phyloP scores from a whole-genome alignment of 441 rosid species.

The Omphalea diandra region DNA sequence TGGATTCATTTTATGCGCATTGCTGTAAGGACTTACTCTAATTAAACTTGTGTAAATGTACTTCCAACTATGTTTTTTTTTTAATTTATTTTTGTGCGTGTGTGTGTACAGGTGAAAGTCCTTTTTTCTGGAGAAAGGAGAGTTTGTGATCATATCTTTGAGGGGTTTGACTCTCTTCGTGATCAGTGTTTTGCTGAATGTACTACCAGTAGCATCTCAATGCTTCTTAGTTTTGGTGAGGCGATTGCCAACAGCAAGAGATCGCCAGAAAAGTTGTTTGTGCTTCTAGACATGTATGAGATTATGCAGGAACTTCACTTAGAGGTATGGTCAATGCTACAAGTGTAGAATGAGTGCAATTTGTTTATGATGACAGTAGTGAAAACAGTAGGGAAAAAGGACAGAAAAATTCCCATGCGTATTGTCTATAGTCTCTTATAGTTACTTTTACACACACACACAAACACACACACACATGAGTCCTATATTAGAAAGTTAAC shows the following conservation, averaged over 20 bases:
- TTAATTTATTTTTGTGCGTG: too few relatives aligned
- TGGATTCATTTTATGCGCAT: slow-evolving; percentile 99
- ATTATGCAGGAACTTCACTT: slow-evolving; percentile 94
- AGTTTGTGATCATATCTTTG: slow-evolving; percentile 90
- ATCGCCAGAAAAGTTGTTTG: slow-evolving; percentile 97
- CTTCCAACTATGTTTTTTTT: slow-evolving; percentile 25
- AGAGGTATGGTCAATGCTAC: slow-evolving; percentile 56
- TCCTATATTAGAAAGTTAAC: too few relatives aligned
- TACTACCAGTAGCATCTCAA: slow-evolving; percentile 69
- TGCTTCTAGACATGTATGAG: slow-evolving; percentile 97
- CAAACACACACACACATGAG: too few relatives aligned
- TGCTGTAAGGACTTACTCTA: slow-evolving; percentile 59
- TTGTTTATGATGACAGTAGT: too few relatives aligned
- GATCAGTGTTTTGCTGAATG: slow-evolving; percentile 97
- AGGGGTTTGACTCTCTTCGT: slow-evolving; percentile 76
- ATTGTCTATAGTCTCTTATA: too few relatives aligned
- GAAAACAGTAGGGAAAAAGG: too few relatives aligned
- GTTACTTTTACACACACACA: too few relatives aligned
- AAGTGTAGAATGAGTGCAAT: background rate
- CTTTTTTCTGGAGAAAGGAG: slow-evolving; percentile 91
- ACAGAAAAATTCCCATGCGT: too few relatives aligned
- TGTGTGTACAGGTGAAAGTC: slow-evolving; percentile 82
- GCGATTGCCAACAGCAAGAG: slow-evolving; percentile 98
- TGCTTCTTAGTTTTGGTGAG: slow-evolving; percentile 98
- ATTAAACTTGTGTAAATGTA: slow-evolving; percentile 1